phyloP scores from a whole-genome alignment of 257 asterid species.

The Penstemon davidsonii region DNA sequence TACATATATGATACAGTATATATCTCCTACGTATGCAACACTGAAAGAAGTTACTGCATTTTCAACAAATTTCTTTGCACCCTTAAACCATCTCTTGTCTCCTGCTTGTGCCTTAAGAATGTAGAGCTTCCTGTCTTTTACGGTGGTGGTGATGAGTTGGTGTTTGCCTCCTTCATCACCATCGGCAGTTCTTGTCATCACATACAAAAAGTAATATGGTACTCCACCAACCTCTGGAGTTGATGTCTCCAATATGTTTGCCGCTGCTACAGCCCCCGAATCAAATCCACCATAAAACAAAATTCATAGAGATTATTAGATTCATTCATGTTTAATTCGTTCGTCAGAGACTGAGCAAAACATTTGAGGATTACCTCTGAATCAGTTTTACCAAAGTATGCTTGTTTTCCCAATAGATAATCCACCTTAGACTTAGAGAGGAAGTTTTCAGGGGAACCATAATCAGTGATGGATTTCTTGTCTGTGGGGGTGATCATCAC shows the following conservation, averaged over 20 bases:
- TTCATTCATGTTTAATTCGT: no score
- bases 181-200: conserved; percentile 89
- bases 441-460: conserved; percentile 71
- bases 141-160: conserved; percentile 69
- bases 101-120: conserved; percentile 98
- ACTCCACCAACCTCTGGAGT: conserved; percentile 54
- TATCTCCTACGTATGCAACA: conserved; percentile 48
- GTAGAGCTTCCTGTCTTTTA: conserved; percentile 77
- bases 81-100: conserved; percentile 98
- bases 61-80: conserved; percentile 82
- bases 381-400: conserved; percentile 77
- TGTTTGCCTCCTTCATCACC: conserved; percentile 92
- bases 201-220: conserved; percentile 55
- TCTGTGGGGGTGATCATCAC: conserved; percentile 68
- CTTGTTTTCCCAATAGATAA: conserved; percentile 80
- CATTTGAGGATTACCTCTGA: conserved; percentile 55
- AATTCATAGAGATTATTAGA: no score
- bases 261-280: conserved; percentile 71
- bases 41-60: conserved; percentile 69
- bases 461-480: conserved; percentile 79
- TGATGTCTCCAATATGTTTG: conserved; percentile 75
- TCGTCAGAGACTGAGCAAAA: no score
- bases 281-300: conserved; percentile 77
- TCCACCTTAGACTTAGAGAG: conserved; percentile 78
- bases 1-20: neutral